Evolutionary conservation across 164 flowering plant genomes (phyloP).

Genomic region (Nymphaea thermarum): DNA sequence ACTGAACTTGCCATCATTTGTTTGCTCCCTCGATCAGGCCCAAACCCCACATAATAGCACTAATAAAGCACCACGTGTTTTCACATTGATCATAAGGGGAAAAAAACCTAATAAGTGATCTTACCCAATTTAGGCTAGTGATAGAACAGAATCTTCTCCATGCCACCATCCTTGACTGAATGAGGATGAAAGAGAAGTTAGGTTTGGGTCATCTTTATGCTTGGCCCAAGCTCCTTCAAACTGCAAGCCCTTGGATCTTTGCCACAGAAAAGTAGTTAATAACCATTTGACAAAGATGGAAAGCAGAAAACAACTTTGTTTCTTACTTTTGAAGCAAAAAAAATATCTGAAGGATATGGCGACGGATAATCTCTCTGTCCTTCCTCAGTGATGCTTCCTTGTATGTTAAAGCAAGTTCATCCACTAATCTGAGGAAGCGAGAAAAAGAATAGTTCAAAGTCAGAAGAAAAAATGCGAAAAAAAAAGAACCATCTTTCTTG

Average conservation of each 20-base stretch:
- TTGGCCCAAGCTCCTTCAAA: slow-evolving; percentile 66
- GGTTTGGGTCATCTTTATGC: slow-evolving; percentile 62
- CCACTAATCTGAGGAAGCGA: slow-evolving; percentile 49
- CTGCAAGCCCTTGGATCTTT: slow-evolving; percentile 65
- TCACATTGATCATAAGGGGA: too few relatives aligned
- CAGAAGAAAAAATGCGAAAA: not conserved
- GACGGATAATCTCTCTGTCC: slow-evolving; percentile 53
- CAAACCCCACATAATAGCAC: not conserved
- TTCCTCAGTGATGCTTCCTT: slow-evolving; percentile 65
- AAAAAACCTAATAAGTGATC: too few relatives aligned
- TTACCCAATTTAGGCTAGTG: not conserved
- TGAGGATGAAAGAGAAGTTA: slow-evolving; percentile 23
- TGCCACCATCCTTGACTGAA: slow-evolving; percentile 2
- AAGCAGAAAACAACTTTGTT: not conserved
- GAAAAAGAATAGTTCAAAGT: not conserved
- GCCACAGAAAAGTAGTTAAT: slow-evolving; percentile 1
- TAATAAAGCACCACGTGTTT: not conserved
- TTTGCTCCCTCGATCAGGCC: not conserved
- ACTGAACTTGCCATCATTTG: not conserved
- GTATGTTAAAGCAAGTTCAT: slow-evolving; percentile 52
- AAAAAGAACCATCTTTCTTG: not conserved
- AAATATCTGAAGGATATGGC: slow-evolving; percentile 32
- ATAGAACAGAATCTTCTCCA: not conserved
- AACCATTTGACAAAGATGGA: not conserved
- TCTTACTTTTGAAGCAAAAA: slow-evolving; percentile 60